phyloP scores from a whole-genome alignment of 2,329 filamentous ascomycete genomes.

The Aspergillus sp. region DNA sequence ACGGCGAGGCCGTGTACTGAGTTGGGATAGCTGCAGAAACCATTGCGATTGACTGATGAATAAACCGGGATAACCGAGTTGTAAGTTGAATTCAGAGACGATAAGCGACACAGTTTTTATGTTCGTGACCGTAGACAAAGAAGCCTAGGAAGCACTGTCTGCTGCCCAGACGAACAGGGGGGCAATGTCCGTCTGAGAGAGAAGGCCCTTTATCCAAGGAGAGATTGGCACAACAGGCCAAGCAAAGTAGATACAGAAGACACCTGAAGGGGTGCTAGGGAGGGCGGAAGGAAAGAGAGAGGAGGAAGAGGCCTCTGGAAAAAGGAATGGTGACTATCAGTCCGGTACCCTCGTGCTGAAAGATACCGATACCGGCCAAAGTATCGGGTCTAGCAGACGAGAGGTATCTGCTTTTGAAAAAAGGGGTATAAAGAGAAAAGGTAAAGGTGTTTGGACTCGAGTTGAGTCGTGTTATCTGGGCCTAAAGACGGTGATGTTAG shows the following conservation, averaged over 20 bases:
- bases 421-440: slow-evolving; percentile 12
- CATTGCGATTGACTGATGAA: slow-evolving; percentile 59
- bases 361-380: slow-evolving; percentile 78
- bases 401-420: slow-evolving; percentile 52
- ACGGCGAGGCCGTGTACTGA: slow-evolving; percentile 77
- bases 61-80: neutral
- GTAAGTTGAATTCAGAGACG: too few relatives aligned
- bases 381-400: slow-evolving; percentile 84
- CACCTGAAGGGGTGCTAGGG: slow-evolving; percentile 66
- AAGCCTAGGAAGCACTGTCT: slow-evolving; percentile 83
- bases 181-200: slow-evolving; percentile 86
- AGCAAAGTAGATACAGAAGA: slow-evolving; percentile 63
- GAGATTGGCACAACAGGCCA: slow-evolving; percentile 67
- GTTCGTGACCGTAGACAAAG: slow-evolving; percentile 15
- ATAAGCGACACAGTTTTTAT: too few relatives aligned
- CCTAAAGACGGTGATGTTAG: slow-evolving; percentile 36
- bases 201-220: slow-evolving; percentile 78
- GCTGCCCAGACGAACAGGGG: slow-evolving; percentile 90
- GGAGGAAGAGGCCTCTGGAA: slow-evolving; percentile 74
- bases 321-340: slow-evolving; percentile 80
- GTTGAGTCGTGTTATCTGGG: slow-evolving; percentile 57
- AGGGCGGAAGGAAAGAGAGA: slow-evolving; percentile 72
- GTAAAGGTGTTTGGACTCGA: slow-evolving; percentile 14
- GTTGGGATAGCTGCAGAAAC: slow-evolving; percentile 74
- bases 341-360: slow-evolving; percentile 57